phyloP scores from a whole-genome alignment of 2,329 filamentous ascomycete genomes.

The Nemania abortiva region DNA sequence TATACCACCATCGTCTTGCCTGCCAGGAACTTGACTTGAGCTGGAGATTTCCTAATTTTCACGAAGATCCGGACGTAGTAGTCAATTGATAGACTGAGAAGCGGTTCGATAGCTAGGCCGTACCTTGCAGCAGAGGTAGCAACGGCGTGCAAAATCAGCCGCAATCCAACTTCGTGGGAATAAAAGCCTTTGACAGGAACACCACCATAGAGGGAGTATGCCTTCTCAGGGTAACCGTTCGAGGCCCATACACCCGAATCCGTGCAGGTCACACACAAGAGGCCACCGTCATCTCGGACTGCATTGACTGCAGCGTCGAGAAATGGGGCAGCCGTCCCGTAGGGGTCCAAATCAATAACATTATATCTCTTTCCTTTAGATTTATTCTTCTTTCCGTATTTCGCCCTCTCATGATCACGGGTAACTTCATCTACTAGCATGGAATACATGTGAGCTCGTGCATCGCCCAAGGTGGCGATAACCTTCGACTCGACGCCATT shows the following conservation, averaged over 20 bases:
- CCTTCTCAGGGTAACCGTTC: slow-evolving; percentile 93
- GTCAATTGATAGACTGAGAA: slow-evolving; percentile 93
- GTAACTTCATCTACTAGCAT: slow-evolving; percentile 68
- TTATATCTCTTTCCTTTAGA: slow-evolving; percentile 76
- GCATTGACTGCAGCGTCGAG: slow-evolving; percentile 91
- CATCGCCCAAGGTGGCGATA: slow-evolving; percentile 81
- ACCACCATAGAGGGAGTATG: slow-evolving; percentile 93
- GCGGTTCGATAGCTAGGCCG: slow-evolving; percentile 87
- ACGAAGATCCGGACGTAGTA: slow-evolving; percentile 95
- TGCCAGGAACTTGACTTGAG: slow-evolving; percentile 88
- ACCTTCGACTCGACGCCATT: slow-evolving; percentile 81
- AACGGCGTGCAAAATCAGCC: slow-evolving; percentile 85
- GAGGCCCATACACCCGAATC: slow-evolving; percentile 96
- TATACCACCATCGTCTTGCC: slow-evolving; percentile 95
- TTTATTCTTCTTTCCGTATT: slow-evolving; percentile 55
- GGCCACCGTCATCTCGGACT: slow-evolving; percentile 83
- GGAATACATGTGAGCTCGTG: slow-evolving; percentile 90
- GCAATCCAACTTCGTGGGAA: slow-evolving; percentile 89
- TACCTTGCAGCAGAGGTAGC: slow-evolving; percentile 85
- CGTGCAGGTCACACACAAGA: slow-evolving; percentile 95
- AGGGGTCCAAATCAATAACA: slow-evolving; percentile 96
- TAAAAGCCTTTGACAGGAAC: slow-evolving; percentile 85
- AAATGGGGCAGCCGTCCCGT: slow-evolving; percentile 92
- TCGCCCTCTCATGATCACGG: slow-evolving; percentile 54
- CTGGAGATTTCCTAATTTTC: slow-evolving; percentile 80